Evolutionary conservation across 305 asterid genomes (phyloP), one percentile per base, ranked within the genome.

Genomic region (Lippia alba): DNA sequence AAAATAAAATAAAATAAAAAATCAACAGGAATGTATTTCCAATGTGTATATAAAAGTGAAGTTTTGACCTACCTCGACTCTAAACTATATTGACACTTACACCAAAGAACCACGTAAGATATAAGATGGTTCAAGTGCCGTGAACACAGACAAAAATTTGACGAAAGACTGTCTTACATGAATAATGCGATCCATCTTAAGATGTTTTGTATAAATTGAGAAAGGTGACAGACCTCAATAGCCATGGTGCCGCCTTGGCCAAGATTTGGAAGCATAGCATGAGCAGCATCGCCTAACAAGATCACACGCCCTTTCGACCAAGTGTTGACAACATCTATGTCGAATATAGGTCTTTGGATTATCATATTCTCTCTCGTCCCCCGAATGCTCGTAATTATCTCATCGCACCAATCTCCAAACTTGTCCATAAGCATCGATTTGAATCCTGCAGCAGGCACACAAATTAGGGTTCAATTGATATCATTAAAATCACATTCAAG

Each of bases 241-340:
- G 76, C 76, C 76, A 71, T 71, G 76, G 70, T 61, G 11, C 76
- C 76, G 49, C 76, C 76, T 62, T 71, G 76, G 18, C 76, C 76
- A 12, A 71, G 48, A 71, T 71, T 71, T 7, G 76, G 76, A 14
- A 61, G 76, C 76, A 71, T 71, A 7, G 76, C 76, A 62, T 71
- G 76, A 61, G 70, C 76, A 3, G 76, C 69, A 24, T 71, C 76
- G 46, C 76, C 76, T 14, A 71, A 4, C 33, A 71, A 18, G 12
- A 54, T 33, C 33, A 62, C 76, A 0, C 76, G 69, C 7, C 46
- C 76, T 39, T 41, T 61, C 4, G 64, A 69, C 76, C 76, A 71
- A 0, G 34, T 36, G 1, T 14, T 36, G 17, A n/a, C 3, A 56
- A 62, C 24, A 55, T 61, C 70, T 4, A 14, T 61, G 20, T 71